Base-by-base conservation (phyloP, 2,329 filamentous ascomycete genomes). In the Daldinia sp. region DNA sequence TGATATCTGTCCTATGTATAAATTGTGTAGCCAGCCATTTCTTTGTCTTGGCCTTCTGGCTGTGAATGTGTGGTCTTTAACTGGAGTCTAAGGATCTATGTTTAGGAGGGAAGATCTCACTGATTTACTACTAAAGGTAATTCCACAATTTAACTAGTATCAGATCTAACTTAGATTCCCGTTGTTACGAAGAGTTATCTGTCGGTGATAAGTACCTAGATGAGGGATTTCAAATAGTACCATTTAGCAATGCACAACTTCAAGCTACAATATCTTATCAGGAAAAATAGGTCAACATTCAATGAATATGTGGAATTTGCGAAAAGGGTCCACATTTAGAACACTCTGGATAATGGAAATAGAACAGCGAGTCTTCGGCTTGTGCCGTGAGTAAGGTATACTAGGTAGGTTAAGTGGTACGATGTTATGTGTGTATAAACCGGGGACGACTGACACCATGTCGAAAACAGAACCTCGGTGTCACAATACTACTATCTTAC, bases 381-480 rank as follows among this genome's bases (percentile, higher is more conserved):
- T 4, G 12, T 48, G 23, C 44, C 44, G 44, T n/a, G 12, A 28
- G 28, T 13, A 46, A n/a, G 33, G 15, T 48, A 46, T 23, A 2
- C 20, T 23, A 23, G 20, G 20, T 35, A 35, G 23, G 4, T 48
- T 9, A 9, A 9, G 28, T 48, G 44, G 44, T 48, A 48, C 44
- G 44, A 48, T 48, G 23, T 9, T 46, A 46, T 13, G 42, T 26
- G 23, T 6, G 44, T 48, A 48, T 13, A 48, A 48, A 23, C 13
- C 23, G 44, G 23, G 44, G 44, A 13, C 12, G 28, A 23, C 44
- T 48, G 23, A 26, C 20, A 48, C 12, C 5, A 9, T 12, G 6
- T 28, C 23, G 6, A 48, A 48, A 48, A 48, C 15, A 48, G 44
- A 48, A 48, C 4, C 18, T 48, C 44, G 20, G 44, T 48, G 44